phyloP scores from a whole-genome alignment of 129 eudicot species.

The Lonicera japonica region DNA sequence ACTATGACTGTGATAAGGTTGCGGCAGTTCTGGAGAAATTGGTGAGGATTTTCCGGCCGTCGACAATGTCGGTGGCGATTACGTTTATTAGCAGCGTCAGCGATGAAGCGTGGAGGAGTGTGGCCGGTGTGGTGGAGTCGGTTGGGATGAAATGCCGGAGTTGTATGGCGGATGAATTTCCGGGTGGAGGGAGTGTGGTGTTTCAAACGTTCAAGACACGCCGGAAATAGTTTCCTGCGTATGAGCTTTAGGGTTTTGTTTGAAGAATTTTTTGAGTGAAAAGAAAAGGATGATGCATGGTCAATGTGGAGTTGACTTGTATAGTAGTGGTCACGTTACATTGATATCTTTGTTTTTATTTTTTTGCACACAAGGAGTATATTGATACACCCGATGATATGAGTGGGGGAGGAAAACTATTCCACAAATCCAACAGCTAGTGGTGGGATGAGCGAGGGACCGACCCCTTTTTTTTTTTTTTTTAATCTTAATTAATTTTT shows the following conservation, averaged over 20 bases:
- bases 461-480: too few species aligned
- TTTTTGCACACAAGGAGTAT: too few species aligned
- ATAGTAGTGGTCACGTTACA: neutral
- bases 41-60: constrained; percentile 62
- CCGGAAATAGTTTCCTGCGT: constrained; percentile 25
- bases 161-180: constrained; percentile 51
- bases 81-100: constrained; percentile 32
- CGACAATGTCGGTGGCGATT: constrained; percentile 50
- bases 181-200: constrained; percentile 56
- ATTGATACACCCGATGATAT: too few species aligned
- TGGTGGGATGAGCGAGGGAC: too few species aligned
- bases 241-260: neutral
- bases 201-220: constrained; percentile 58
- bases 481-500: too few species aligned
- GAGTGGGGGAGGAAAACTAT: too few species aligned
- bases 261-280: neutral
- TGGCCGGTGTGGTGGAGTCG: constrained; percentile 42
- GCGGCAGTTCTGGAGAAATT: constrained; percentile 48
- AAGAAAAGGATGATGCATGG: neutral
- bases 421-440: too few species aligned
- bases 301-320: neutral
- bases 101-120: constrained; percentile 36
- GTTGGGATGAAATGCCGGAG: constrained; percentile 72
- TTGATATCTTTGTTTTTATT: too few species aligned
- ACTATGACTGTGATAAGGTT: constrained; percentile 32